Conservation (phyloP, 768 basidiomycete species). For the Mycena chlorophos region DNA sequence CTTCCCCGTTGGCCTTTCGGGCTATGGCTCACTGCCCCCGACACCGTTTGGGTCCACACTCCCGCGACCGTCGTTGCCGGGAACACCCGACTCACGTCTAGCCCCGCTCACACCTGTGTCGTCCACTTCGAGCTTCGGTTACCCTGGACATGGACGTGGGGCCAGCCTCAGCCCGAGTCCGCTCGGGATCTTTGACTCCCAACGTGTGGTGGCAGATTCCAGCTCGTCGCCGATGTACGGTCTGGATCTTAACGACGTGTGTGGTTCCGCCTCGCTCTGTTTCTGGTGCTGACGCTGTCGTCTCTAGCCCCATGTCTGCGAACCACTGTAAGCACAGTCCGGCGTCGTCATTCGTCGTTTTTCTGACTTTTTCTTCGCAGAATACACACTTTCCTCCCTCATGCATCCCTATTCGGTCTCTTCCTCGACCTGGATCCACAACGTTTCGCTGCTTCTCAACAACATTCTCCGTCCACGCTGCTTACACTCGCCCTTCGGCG, state of each 20-base stretch:
- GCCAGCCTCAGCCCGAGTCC: background rate
- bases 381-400: conserved; percentile 57
- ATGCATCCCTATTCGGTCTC: conserved; percentile 62
- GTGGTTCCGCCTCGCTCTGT: background rate
- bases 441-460: conserved; percentile 32
- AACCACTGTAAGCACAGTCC: conserved; percentile 21
- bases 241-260: background rate
- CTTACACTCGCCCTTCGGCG: background rate
- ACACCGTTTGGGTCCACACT: background rate
- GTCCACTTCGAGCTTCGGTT: background rate
- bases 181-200: background rate
- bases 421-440: conserved; percentile 49
- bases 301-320: conserved; percentile 31
- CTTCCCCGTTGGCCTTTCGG: too few species aligned
- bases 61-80: background rate
- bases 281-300: background rate
- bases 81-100: background rate
- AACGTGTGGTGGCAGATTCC: background rate
- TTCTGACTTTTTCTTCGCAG: conserved; percentile 32
- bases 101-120: background rate
- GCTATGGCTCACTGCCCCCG: background rate
- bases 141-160: background rate
- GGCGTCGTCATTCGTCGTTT: background rate
- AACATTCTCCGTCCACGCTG: background rate
- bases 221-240: background rate